These are phyloP conservation scores for Gonium pectorale DNA, from an alignment of 139 green algal species.

Conservation along the genomic window DNA sequence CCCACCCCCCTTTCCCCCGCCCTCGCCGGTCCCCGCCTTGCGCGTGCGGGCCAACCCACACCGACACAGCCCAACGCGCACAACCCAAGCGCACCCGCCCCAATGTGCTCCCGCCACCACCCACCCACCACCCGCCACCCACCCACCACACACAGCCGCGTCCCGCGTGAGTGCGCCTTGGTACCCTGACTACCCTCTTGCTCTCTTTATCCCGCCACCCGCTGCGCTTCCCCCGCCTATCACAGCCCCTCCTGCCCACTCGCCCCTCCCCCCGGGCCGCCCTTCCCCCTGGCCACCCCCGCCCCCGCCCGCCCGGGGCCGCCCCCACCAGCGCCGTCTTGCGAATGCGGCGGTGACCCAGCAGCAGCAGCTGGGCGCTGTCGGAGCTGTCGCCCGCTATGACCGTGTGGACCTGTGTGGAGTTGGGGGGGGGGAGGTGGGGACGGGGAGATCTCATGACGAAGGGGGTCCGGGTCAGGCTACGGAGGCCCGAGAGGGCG, in stretches of 20 bases:
- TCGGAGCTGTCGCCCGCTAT: constrained; percentile 67
- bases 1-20: too few species aligned
- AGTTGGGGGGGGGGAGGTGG: not conserved
- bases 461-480: too few species aligned
- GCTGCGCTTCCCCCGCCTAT: too few species aligned
- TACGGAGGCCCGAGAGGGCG: too few species aligned
- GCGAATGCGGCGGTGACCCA: constrained; percentile 89
- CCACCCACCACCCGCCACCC: not conserved
- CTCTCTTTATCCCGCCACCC: not conserved
- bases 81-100: not conserved
- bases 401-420: constrained; percentile 83
- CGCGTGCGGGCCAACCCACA: too few species aligned
- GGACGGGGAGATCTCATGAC: too few species aligned
- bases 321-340: too few species aligned
- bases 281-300: constrained; percentile 30
- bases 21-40: too few species aligned
- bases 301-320: too few species aligned
- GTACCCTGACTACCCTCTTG: not conserved
- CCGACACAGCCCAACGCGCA: too few species aligned
- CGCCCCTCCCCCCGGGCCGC: not conserved
- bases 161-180: not conserved
- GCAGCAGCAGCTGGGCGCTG: constrained; percentile 88
- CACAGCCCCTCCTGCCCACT: not conserved
- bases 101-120: not conserved
- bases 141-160: not conserved